phyloP scores from a whole-genome alignment of 495 filamentous ascomycete genomes.

The Cudoniella acicularis region DNA sequence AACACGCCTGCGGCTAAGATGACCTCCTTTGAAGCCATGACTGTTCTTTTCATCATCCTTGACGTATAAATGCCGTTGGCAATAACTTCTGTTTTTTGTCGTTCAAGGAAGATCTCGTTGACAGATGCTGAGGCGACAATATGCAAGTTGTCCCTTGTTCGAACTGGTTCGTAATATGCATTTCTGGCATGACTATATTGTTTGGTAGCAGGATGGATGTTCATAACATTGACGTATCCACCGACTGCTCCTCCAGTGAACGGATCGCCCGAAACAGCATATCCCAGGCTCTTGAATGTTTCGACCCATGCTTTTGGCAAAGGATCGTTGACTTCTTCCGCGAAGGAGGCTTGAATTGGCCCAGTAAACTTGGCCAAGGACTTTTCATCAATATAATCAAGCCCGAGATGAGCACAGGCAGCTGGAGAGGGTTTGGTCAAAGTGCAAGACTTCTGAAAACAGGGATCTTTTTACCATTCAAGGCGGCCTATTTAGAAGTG shows the following conservation, averaged over 20 bases:
- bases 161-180: slow-evolving; percentile 35
- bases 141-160: slow-evolving; percentile 38
- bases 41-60: slow-evolving; percentile 25
- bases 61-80: background rate
- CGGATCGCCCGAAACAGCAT: slow-evolving; percentile 29
- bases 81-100: slow-evolving; percentile 10
- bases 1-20: slow-evolving; percentile 60
- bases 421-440: slow-evolving; percentile 28
- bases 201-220: slow-evolving; percentile 37
- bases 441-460: slow-evolving; percentile 37
- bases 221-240: slow-evolving; percentile 40
- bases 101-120: slow-evolving; percentile 37
- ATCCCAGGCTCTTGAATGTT: slow-evolving; percentile 31
- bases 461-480: slow-evolving; percentile 18
- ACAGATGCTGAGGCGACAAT: slow-evolving; percentile 43
- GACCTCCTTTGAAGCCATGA: slow-evolving; percentile 52
- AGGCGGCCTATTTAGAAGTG: background rate
- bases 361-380: slow-evolving; percentile 29
- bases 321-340: slow-evolving; percentile 29
- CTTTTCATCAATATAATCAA: slow-evolving; percentile 33
- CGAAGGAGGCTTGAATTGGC: slow-evolving; percentile 39
- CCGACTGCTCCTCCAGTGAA: slow-evolving; percentile 38
- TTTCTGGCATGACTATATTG: slow-evolving; percentile 35
- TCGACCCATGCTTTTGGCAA: slow-evolving; percentile 36
- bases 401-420: slow-evolving; percentile 27